Conservation (phyloP, 2,329 filamentous ascomycete species). For the Rutstroemia sp. region DNA sequence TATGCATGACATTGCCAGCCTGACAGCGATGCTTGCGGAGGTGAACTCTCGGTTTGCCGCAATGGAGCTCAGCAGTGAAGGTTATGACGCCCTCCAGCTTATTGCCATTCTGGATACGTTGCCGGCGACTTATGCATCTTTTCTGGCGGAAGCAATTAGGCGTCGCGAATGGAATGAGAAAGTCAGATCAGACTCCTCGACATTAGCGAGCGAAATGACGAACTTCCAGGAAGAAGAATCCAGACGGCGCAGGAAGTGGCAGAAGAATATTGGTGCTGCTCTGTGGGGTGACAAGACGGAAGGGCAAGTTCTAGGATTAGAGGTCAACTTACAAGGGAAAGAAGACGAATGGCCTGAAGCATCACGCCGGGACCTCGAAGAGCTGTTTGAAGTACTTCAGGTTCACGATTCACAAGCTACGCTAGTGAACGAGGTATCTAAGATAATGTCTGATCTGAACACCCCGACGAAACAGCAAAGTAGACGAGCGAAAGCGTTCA, state of each 20-base stretch:
- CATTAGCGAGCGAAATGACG: constrained; percentile 86
- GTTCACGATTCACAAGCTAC: constrained; percentile 56
- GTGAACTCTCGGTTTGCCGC: constrained; percentile 66
- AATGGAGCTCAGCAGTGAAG: constrained; percentile 66
- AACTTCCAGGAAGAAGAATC: constrained; percentile 88
- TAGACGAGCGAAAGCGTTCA: constrained; percentile 86
- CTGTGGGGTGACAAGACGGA: constrained; percentile 58
- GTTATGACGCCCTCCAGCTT: constrained; percentile 72
- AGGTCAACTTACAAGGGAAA: constrained; percentile 76
- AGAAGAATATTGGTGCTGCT: constrained; percentile 72
- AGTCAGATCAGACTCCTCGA: constrained; percentile 78
- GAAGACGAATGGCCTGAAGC: constrained; percentile 76
- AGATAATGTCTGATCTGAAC: constrained; percentile 71
- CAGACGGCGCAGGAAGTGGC: constrained; percentile 82
- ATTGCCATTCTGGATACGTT: constrained; percentile 74
- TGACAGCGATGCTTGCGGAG: constrained; percentile 67
- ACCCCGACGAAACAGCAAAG: constrained; percentile 79
- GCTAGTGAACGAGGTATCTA: constrained; percentile 64
- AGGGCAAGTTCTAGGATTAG: constrained; percentile 65
- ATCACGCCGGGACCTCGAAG: constrained; percentile 66
- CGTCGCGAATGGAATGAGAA: constrained; percentile 89
- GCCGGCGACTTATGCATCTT: constrained; percentile 83
- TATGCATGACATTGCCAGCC: constrained; percentile 75
- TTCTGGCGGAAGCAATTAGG: constrained; percentile 77
- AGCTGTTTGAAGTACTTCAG: constrained; percentile 62